These are phyloP conservation scores for Gnomoniopsis sp. DNA, from an alignment of 2,329 filamentous ascomycete genomes.

Conservation along the genomic window DNA sequence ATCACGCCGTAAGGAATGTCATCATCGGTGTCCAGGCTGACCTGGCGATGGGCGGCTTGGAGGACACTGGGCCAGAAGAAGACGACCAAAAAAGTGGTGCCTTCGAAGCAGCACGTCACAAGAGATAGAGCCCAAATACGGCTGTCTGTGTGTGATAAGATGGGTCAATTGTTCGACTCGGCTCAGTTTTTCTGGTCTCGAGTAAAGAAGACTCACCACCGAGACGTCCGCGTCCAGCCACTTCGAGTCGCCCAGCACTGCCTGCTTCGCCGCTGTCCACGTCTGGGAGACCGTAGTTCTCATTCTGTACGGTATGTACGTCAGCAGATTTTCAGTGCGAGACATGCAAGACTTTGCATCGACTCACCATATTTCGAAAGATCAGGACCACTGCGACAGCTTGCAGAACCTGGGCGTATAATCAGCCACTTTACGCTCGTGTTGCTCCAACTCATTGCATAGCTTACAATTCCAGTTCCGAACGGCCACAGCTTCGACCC, in stretches of 20 bases:
- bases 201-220: slow-evolving; percentile 5
- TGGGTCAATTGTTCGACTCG: not conserved
- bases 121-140: slow-evolving; percentile 31
- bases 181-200: not conserved
- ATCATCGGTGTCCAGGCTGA: slow-evolving; percentile 2
- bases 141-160: slow-evolving; percentile 17
- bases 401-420: slow-evolving; percentile 23
- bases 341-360: not conserved
- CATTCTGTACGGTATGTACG: slow-evolving; percentile 5
- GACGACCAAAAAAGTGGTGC: slow-evolving; percentile 30
- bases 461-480: slow-evolving; percentile 36
- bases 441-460: not conserved
- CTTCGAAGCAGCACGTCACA: slow-evolving; percentile 32
- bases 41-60: slow-evolving; percentile 24
- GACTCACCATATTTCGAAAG: slow-evolving; percentile 25
- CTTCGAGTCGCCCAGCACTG: not conserved
- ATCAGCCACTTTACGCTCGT: not conserved
- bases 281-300: slow-evolving; percentile 15
- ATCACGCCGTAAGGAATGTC: slow-evolving; percentile 37
- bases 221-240: not conserved
- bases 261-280: not conserved
- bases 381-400: slow-evolving; percentile 27
- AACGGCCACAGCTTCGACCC: slow-evolving; percentile 49
- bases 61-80: slow-evolving; percentile 32
- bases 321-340: not conserved